These are phyloP conservation scores for Fraxinus sp. DNA, from an alignment of 305 asterid genomes.

Conservation along the genomic window DNA sequence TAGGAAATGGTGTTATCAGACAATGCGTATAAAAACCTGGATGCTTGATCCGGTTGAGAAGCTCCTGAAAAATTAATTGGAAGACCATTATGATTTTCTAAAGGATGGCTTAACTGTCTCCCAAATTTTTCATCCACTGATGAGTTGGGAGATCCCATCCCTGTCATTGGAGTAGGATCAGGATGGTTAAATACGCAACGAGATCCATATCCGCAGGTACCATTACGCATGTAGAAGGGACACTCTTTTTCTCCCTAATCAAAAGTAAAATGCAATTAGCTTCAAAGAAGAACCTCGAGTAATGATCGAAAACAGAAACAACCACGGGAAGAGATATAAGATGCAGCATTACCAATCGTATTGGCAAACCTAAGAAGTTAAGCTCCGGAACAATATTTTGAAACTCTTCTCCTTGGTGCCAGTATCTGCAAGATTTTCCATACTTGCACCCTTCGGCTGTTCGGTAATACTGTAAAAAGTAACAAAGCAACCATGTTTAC, in stretches of 20 bases:
- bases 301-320: not conserved
- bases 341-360: constrained; percentile 29
- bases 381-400: constrained; percentile 21
- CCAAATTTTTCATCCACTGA: constrained; percentile 15
- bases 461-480: constrained; percentile 36
- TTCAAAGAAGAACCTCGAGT: not conserved
- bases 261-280: not conserved
- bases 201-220: constrained; percentile 41
- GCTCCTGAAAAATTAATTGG: constrained; percentile 21
- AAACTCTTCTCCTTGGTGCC: constrained; percentile 29
- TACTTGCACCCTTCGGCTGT: constrained; percentile 41
- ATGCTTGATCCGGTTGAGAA: constrained; percentile 20
- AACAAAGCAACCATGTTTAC: not conserved
- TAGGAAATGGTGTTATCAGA: constrained; percentile 7
- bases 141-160: constrained; percentile 10
- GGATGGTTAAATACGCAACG: constrained; percentile 43
- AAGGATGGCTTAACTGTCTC: constrained; percentile 10
- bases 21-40: constrained; percentile 25
- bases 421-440: constrained; percentile 33
- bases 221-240: constrained; percentile 39
- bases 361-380: constrained; percentile 41
- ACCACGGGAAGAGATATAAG: not conserved
- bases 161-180: constrained; percentile 33
- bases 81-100: constrained; percentile 14
- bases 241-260: constrained; percentile 46